Conservation (phyloP, 1,284 basidiomycete species). For the Gymnopus androsaceus region DNA sequence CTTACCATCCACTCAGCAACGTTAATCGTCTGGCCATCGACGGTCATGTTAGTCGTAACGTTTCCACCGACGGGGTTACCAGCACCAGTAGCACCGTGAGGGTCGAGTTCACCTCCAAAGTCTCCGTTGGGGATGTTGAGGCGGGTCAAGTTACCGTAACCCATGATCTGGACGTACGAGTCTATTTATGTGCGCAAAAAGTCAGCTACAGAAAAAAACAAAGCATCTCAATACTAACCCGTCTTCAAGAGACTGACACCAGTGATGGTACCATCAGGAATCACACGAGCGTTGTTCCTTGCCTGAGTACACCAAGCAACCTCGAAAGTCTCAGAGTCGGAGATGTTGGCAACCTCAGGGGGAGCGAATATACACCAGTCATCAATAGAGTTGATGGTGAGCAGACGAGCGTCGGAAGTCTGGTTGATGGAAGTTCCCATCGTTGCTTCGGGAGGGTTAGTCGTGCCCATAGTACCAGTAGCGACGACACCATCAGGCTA, state of each 20-base stretch:
- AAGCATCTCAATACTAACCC: conserved; percentile 21
- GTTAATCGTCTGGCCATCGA: conserved; percentile 14
- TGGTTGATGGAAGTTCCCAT: conserved; percentile 42
- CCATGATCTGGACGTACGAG: conserved; percentile 43
- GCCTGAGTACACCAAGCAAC: conserved; percentile 73
- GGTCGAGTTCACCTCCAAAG: conserved; percentile 60
- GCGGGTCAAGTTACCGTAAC: conserved; percentile 41
- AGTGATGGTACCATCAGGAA: conserved; percentile 57
- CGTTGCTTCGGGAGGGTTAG: conserved; percentile 41
- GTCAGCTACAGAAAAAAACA: neutral
- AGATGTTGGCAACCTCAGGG: conserved; percentile 30
- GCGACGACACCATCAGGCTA: conserved; percentile 40
- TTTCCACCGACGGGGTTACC: conserved; percentile 54
- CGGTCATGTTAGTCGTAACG: conserved; percentile 19
- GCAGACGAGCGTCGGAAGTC: conserved; percentile 36
- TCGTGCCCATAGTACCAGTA: conserved; percentile 40
- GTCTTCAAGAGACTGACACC: conserved; percentile 60
- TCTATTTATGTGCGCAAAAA: conserved; percentile 22
- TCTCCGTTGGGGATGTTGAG: conserved; percentile 36
- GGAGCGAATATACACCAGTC: conserved; percentile 46
- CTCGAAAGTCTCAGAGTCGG: conserved; percentile 51
- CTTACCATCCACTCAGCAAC: conserved; percentile 22
- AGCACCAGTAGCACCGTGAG: conserved; percentile 59
- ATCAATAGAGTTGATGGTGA: conserved; percentile 42
- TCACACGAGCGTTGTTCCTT: conserved; percentile 60